phyloP scores from a whole-genome alignment of 2,329 filamentous ascomycete genomes.

The Phoma sp. region DNA sequence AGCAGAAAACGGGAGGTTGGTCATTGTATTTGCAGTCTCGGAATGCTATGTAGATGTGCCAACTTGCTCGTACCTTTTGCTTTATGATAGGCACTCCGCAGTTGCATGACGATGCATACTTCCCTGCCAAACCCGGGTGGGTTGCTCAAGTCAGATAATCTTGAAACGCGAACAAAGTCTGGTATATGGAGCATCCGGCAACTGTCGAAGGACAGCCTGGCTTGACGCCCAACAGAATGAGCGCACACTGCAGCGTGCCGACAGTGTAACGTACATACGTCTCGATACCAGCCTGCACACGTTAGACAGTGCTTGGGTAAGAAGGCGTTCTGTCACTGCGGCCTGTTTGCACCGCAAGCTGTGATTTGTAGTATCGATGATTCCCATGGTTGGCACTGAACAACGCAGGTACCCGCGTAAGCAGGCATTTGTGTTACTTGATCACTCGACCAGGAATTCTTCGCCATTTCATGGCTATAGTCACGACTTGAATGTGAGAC shows the following conservation, averaged over 20 bases:
- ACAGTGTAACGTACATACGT: not conserved
- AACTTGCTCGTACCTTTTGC: too few species aligned
- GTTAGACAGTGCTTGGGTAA: not conserved
- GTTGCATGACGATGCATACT: too few species aligned
- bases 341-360: not conserved
- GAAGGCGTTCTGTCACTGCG: constrained; percentile 6
- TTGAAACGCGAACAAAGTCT: too few species aligned
- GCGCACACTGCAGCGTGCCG: constrained; percentile 5
- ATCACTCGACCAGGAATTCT: not conserved
- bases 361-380: not conserved
- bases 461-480: too few species aligned
- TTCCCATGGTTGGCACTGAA: not conserved
- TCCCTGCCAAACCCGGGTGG: too few species aligned
- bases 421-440: not conserved
- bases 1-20: not conserved
- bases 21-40: not conserved
- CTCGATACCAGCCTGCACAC: not conserved
- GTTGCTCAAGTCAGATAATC: too few species aligned
- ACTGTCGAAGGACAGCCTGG: not conserved
- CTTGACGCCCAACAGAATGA: not conserved
- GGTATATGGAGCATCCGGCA: too few species aligned
- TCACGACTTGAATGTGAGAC: too few species aligned
- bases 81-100: too few species aligned
- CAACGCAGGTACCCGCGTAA: constrained; percentile 7
- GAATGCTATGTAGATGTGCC: not conserved